phyloP scores from a whole-genome alignment of 176 grass and related monocot species.

The Hsuehochloa calcarea region DNA sequence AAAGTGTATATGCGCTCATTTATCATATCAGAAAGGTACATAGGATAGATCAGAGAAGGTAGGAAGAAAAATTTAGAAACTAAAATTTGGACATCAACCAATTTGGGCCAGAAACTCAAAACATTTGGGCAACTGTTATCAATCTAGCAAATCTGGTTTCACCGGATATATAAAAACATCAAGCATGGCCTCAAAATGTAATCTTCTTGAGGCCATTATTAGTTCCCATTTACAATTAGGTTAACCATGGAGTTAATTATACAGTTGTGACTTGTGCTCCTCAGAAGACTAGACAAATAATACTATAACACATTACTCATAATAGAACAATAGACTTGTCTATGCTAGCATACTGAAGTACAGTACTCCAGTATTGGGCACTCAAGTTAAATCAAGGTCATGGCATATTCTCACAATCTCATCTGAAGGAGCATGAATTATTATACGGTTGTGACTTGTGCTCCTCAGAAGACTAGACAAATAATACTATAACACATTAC shows the following conservation, averaged over 20 bases:
- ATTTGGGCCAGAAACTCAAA: neutral
- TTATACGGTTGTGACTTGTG: neutral
- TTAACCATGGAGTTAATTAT: neutral
- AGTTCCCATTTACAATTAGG: conserved; percentile 13
- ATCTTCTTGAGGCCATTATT: neutral
- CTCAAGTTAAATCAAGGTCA: conserved; percentile 1
- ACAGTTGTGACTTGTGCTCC: neutral
- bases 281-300: neutral
- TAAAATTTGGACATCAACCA: neutral
- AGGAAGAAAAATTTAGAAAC: neutral
- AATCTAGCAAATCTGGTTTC: neutral
- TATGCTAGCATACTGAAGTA: conserved; percentile 12
- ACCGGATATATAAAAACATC: neutral
- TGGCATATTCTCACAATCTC: neutral
- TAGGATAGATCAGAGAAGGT: neutral
- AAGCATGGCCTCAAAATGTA: neutral
- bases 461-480: neutral
- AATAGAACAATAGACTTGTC: neutral
- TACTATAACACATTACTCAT: neutral
- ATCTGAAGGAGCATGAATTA: neutral
- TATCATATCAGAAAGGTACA: conserved; percentile 7
- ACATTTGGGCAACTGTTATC: neutral
- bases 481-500: neutral
- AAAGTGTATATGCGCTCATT: neutral
- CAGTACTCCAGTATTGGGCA: neutral